Percentiles rank a stretch among this genome's conserved stretches.
Conservation (phyloP, 345 rosid genomes). For the Microcos paniculata region DNA sequence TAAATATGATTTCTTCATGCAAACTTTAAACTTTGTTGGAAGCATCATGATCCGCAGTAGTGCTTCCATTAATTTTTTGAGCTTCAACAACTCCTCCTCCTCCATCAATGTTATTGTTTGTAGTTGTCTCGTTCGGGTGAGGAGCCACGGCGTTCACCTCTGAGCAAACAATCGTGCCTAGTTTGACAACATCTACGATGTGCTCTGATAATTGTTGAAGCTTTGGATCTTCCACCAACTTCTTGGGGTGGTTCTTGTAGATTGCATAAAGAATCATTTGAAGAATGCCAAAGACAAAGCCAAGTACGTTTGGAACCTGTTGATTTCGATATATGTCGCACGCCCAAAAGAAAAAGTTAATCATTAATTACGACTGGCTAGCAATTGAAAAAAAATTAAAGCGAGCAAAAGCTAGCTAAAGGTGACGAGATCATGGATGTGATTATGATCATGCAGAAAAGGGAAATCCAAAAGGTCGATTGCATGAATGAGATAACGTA, state of each 20-base stretch:
- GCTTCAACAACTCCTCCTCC: constrained; percentile 20
- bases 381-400: not conserved
- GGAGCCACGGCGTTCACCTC: constrained; percentile 40
- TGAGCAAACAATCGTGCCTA: constrained; percentile 37
- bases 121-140: constrained; percentile 23
- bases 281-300: constrained; percentile 65
- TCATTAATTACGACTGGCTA: not conserved
- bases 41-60: constrained; percentile 20
- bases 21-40: constrained; percentile 1
- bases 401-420: not conserved
- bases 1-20: not conserved
- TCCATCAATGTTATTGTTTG: too few relatives aligned
- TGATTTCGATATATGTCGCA: too few relatives aligned
- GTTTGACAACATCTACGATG: constrained; percentile 45
- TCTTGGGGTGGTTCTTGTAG: constrained; percentile 53
- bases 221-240: constrained; percentile 36
- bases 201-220: constrained; percentile 51
- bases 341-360: not conserved
- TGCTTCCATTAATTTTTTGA: constrained; percentile 21
- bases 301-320: constrained; percentile 79
- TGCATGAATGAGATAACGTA: constrained; percentile 33
- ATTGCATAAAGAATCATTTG: constrained; percentile 79
- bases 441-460: too few relatives aligned
- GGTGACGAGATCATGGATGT: too few relatives aligned
- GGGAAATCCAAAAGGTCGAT: not conserved